Percentiles rank a stretch among this genome's conserved stretches.
These are phyloP conservation scores for Schwanniomyces polymorphus DNA, from an alignment of 805 yeast genomes.

Conservation along the genomic window DNA sequence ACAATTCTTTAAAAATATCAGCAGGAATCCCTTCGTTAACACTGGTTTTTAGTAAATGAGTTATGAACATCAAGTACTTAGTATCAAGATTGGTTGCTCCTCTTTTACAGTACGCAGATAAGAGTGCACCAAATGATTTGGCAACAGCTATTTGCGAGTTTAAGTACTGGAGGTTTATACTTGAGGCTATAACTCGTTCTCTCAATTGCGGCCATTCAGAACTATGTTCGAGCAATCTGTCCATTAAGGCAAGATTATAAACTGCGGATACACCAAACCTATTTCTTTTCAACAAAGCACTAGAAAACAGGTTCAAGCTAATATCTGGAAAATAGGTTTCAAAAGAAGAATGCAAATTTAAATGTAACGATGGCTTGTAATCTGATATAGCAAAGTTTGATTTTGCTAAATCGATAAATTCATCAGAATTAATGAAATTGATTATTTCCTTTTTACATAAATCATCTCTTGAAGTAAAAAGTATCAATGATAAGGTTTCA, in stretches of 20 bases:
- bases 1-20: slow-evolving; percentile 48
- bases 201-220: slow-evolving; percentile 45
- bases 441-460: slow-evolving; percentile 43
- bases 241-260: slow-evolving; percentile 65
- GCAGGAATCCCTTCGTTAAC: slow-evolving; percentile 51
- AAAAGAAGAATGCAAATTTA: slow-evolving; percentile 46
- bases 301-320: slow-evolving; percentile 52
- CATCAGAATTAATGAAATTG: slow-evolving; percentile 35
- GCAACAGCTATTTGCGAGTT: slow-evolving; percentile 69
- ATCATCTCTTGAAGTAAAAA: slow-evolving; percentile 56
- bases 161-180: slow-evolving; percentile 61
- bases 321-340: slow-evolving; percentile 46
- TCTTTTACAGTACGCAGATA: slow-evolving; percentile 63
- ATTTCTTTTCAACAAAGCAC: slow-evolving; percentile 44
- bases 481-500: slow-evolving; percentile 71
- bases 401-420: slow-evolving; percentile 30
- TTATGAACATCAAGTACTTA: slow-evolving; percentile 31
- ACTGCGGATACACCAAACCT: slow-evolving; percentile 53
- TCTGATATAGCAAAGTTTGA: slow-evolving; percentile 43
- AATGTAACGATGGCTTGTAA: slow-evolving; percentile 48
- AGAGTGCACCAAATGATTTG: slow-evolving; percentile 74
- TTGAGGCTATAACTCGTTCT: slow-evolving; percentile 53
- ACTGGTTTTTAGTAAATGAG: slow-evolving; percentile 52
- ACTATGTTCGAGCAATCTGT: slow-evolving; percentile 49
- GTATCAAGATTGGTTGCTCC: slow-evolving; percentile 31